phyloP scores from a whole-genome alignment of 2,329 filamentous ascomycete genomes.

The Calonectria crousiana region DNA sequence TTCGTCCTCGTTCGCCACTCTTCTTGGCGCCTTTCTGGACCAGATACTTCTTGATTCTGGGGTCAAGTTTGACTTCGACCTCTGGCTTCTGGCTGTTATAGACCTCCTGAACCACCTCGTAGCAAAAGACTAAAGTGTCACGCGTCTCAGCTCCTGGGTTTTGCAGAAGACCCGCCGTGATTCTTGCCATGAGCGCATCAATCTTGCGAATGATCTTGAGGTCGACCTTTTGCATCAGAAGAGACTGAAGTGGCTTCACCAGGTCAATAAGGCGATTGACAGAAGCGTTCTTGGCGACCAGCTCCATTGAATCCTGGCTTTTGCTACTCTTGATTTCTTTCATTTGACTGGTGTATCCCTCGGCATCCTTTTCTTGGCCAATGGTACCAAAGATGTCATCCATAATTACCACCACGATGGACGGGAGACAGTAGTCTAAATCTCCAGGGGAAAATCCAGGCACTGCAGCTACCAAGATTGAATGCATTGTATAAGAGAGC shows the following conservation, averaged over 20 bases:
- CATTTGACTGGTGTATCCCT: slow-evolving; percentile 95
- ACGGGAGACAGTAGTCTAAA: slow-evolving; percentile 86
- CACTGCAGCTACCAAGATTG: slow-evolving; percentile 82
- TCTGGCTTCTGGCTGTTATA: slow-evolving; percentile 73
- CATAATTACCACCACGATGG: slow-evolving; percentile 89
- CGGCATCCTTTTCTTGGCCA: slow-evolving; percentile 96
- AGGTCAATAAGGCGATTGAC: slow-evolving; percentile 80
- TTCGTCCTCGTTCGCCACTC: slow-evolving; percentile 76
- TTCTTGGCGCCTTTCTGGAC: slow-evolving; percentile 84
- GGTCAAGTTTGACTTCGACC: slow-evolving; percentile 68
- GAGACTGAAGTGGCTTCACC: slow-evolving; percentile 80
- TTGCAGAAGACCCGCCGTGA: slow-evolving; percentile 84
- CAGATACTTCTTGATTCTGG: slow-evolving; percentile 78
- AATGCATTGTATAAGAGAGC: slow-evolving; percentile 93
- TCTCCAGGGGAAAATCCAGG: slow-evolving; percentile 83
- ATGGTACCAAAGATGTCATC: slow-evolving; percentile 95
- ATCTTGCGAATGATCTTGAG: slow-evolving; percentile 88
- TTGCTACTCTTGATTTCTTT: slow-evolving; percentile 99
- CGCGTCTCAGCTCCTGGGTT: slow-evolving; percentile 84
- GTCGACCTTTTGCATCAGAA: slow-evolving; percentile 87
- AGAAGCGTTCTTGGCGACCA: slow-evolving; percentile 86
- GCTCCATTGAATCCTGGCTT: slow-evolving; percentile 96
- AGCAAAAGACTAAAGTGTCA: slow-evolving; percentile 93
- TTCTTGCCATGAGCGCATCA: slow-evolving; percentile 86
- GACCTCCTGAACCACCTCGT: slow-evolving; percentile 90